Conservation (phyloP, 352 stramenopile species). For the Blastocystis sp. region DNA sequence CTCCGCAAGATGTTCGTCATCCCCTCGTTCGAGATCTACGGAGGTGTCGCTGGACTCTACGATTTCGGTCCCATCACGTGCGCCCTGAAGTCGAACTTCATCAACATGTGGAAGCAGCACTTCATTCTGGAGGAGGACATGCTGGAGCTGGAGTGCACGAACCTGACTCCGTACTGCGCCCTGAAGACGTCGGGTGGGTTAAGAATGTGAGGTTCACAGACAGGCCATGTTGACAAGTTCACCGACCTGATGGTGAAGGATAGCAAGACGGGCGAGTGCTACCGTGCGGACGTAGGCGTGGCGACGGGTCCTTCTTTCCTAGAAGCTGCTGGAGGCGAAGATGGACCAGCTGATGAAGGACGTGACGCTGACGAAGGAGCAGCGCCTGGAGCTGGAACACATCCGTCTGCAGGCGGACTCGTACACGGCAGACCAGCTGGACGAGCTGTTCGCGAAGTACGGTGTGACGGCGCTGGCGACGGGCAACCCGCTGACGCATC, state of each 20-base stretch:
- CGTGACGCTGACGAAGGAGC: slow-evolving; percentile 73
- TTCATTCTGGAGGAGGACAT: slow-evolving; percentile 96
- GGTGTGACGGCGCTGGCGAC: slow-evolving; percentile 78
- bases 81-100: slow-evolving; percentile 83
- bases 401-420: slow-evolving; percentile 88
- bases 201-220: background rate
- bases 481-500: slow-evolving; percentile 80
- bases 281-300: slow-evolving; percentile 69
- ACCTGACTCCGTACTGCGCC: slow-evolving; percentile 88
- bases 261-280: slow-evolving; percentile 87
- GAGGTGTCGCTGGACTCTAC: slow-evolving; percentile 91
- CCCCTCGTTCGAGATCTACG: slow-evolving; percentile 97
- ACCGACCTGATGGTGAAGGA: slow-evolving; percentile 99
- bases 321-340: slow-evolving; percentile 45
- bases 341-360: slow-evolving; percentile 95
- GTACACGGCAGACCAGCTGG: slow-evolving; percentile 89
- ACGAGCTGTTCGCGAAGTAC: slow-evolving; percentile 81
- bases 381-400: slow-evolving; percentile 74
- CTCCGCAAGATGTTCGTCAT: slow-evolving; percentile 98
- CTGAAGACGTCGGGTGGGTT: slow-evolving; percentile 79
- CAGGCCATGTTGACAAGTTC: slow-evolving; percentile 95
- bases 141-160: slow-evolving; percentile 96
- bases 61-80: slow-evolving; percentile 89
- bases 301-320: background rate
- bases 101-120: slow-evolving; percentile 87